A percentile compares a stretch with the other conserved stretches of the same genome.
phyloP scores from a whole-genome alignment of 1,284 basidiomycete genomes.

The Mixia osmundae region DNA sequence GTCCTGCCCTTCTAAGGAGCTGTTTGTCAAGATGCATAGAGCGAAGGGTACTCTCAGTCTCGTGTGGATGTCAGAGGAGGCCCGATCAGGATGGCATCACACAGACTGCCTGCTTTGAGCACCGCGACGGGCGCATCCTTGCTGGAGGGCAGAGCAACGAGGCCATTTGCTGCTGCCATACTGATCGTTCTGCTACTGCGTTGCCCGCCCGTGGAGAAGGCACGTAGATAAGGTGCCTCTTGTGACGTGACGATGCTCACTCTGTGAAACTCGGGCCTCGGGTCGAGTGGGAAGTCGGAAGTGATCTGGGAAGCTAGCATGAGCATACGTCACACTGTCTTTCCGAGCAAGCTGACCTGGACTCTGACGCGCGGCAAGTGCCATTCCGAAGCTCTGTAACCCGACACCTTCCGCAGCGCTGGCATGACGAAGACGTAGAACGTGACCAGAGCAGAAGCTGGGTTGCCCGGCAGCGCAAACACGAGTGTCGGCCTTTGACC shows the following conservation, averaged over 20 bases:
- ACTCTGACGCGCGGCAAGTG: constrained; percentile 42
- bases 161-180: constrained; percentile 47
- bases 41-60: no score
- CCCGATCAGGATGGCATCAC: constrained; percentile 20
- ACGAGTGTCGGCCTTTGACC: constrained; percentile 26
- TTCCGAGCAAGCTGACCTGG: no score
- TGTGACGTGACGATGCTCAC: constrained; percentile 33
- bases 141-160: constrained; percentile 39
- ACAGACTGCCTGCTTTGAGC: constrained; percentile 32
- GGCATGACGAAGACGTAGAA: constrained; percentile 68
- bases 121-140: constrained; percentile 23
- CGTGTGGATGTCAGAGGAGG: no score
- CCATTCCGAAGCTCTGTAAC: constrained; percentile 33
- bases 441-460: constrained; percentile 65
- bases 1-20: background rate
- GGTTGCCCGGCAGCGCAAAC: constrained; percentile 71
- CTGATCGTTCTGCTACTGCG: constrained; percentile 53
- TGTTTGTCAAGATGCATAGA: no score
- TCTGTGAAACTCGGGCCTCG: constrained; percentile 56
- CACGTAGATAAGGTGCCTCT: constrained; percentile 30
- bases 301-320: constrained; percentile 18
- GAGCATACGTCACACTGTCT: no score
- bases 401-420: constrained; percentile 45
- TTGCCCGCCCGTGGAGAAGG: constrained; percentile 60
- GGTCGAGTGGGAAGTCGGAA: constrained; percentile 39